Base-by-base conservation (phyloP, 1,139 yeast genomes). In the Yamadazyma triangularis region DNA sequence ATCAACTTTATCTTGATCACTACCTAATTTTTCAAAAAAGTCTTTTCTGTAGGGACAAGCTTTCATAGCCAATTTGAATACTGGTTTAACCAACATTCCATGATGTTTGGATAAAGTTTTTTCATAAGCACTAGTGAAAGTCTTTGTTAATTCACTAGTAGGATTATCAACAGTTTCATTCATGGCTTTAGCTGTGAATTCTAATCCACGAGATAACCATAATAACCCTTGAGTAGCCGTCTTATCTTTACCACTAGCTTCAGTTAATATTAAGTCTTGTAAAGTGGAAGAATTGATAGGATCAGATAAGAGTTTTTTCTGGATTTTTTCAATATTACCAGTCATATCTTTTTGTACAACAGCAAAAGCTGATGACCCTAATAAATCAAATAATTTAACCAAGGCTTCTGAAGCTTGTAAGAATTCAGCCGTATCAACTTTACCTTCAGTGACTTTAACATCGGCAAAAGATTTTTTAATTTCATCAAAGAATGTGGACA, bases 41-140 rank as follows among this genome's bases (percentile, higher is more conserved):
- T 79, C 95, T 56, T 78, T 79, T 64, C 96, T 77, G 62, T 85
- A 87, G 20, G 96, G 96, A 59, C 95, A 86, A 2, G 95, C 94
- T 59, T 85, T 85, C 96, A 87, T 87, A 34, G 96, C 96, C 53
- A 88, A 71, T 70, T 84, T 85, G 73, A 87, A 88, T 37, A 87
- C 77, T 16, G 95, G 95, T 53, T 83, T 82, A 42, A 87, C 70
- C 51, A 87, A 65, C 71, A 87, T 77, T 36, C 82, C 80, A 61
- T 87, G 96, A 60, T 77, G 79, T 58, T 87, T 79, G 36, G 84
- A 73, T 55, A 87, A 73, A 3, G 96, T 87, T 58, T 79, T 81
- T 40, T 70, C 53, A 64, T 87, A 87, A 15, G 95, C 85, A 47
- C 79, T 84, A 33, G 91, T 84, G 68, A 87, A 87, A 12, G 95